Conservation (phyloP, 768 basidiomycete genomes). For the Myochromella boudieri region DNA sequence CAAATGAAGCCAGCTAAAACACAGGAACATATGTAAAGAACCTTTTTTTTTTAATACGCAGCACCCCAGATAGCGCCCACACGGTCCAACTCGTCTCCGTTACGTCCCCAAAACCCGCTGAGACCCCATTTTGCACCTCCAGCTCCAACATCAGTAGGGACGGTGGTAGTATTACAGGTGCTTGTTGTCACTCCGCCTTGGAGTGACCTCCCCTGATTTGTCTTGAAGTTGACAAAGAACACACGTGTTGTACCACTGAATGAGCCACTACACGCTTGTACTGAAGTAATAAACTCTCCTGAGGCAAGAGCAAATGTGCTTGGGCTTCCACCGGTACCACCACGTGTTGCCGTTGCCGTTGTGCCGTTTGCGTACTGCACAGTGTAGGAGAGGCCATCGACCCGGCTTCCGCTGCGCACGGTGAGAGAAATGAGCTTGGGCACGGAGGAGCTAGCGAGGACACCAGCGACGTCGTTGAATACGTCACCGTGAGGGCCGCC, state of each 20-base stretch:
- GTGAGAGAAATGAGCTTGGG: conserved; percentile 30
- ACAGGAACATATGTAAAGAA: too few species aligned
- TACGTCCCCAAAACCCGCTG: conserved; percentile 31
- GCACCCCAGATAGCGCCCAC: conserved; percentile 31
- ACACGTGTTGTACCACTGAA: conserved; percentile 28
- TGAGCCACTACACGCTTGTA: conserved; percentile 25
- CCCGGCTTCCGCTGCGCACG: conserved; percentile 28
- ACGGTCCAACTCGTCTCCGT: conserved; percentile 29
- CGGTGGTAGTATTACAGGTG: conserved; percentile 24
- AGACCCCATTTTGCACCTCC: conserved; percentile 27
- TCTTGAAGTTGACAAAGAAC: conserved; percentile 30
- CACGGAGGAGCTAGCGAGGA: conserved; percentile 15
- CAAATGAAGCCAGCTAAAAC: too few species aligned
- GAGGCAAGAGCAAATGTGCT: conserved; percentile 24
- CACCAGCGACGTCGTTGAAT: conserved; percentile 30
- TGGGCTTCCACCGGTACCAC: conserved; percentile 33
- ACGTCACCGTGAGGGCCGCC: conserved; percentile 33
- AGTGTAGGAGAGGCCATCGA: conserved; percentile 31
- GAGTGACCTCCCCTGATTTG: conserved; percentile 28
- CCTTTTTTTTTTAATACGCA: conserved; percentile 25
- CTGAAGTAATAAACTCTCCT: conserved; percentile 24
- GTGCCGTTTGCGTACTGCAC: conserved; percentile 19
- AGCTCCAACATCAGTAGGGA: conserved; percentile 28
- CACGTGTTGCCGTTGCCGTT: conserved; percentile 24
- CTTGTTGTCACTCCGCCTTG: conserved; percentile 27